Percentiles rank a stretch among this genome's conserved stretches.
These are phyloP conservation scores for Apiotrichum laibachii DNA, from an alignment of 1,284 basidiomycete genomes.

Conservation along the genomic window DNA sequence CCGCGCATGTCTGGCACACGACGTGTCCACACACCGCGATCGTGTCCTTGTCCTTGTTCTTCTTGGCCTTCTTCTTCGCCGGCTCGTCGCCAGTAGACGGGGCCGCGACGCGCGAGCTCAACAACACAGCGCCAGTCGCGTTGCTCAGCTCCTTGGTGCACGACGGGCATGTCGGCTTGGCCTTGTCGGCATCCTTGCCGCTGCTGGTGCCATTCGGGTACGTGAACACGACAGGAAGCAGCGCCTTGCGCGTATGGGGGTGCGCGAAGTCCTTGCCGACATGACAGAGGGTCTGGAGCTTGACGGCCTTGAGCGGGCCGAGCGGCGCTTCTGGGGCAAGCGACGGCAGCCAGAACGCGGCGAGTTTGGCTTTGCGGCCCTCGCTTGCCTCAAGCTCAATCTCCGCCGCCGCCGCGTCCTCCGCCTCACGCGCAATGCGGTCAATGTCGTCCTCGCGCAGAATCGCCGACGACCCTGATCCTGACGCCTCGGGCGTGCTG, in stretches of 20 bases:
- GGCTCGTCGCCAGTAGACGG: conserved; percentile 26
- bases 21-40: conserved; percentile 68
- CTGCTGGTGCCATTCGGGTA: conserved; percentile 50
- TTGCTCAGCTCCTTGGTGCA: conserved; percentile 84
- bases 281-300: conserved; percentile 79
- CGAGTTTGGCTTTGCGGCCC: conserved; percentile 76
- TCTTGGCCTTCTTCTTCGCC: conserved; percentile 37
- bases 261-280: conserved; percentile 55
- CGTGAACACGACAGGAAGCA: conserved; percentile 72
- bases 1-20: conserved; percentile 78
- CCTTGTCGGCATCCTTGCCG: neutral
- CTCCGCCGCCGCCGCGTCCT: conserved; percentile 72
- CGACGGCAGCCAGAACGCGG: conserved; percentile 90
- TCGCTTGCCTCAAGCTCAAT: conserved; percentile 80
- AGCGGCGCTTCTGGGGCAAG: conserved; percentile 71
- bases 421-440: conserved; percentile 68
- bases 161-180: conserved; percentile 72
- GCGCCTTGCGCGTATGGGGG: conserved; percentile 65
- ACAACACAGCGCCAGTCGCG: conserved; percentile 66
- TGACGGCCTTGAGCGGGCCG: conserved; percentile 69
- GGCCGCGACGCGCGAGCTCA: conserved; percentile 26
- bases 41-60: conserved; percentile 40
- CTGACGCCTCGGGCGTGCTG: conserved; percentile 10
- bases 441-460: conserved; percentile 54
- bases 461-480: conserved; percentile 4